Evolutionary conservation across 1,284 basidiomycete genomes (phyloP).

Genomic region (Anthracocystis setariae): DNA sequence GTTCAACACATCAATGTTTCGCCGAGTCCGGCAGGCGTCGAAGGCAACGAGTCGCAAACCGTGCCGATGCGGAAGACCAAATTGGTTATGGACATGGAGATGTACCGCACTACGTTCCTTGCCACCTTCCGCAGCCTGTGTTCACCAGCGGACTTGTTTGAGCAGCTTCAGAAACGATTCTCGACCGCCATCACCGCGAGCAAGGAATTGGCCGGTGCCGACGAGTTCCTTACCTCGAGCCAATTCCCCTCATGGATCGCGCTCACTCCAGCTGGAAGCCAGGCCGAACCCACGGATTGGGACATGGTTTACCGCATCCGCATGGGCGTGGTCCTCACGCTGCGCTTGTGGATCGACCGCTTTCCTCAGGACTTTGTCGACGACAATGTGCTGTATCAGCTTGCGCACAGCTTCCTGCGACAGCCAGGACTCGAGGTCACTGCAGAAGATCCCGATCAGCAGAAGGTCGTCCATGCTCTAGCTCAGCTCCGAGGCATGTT

Average conservation of each 20-base stretch:
- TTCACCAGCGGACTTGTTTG: conserved; percentile 55
- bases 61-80: conserved; percentile 32
- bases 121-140: conserved; percentile 59
- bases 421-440: conserved; percentile 32
- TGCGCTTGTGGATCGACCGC: conserved; percentile 59
- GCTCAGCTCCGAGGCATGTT: conserved; percentile 43
- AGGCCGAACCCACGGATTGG: conserved; percentile 58
- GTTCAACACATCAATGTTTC: conserved; percentile 54
- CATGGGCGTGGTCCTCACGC: conserved; percentile 50
- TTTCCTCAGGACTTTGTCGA: conserved; percentile 63
- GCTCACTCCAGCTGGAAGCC: conserved; percentile 32
- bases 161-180: conserved; percentile 63
- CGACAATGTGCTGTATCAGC: conserved; percentile 54
- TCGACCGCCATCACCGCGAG: conserved; percentile 57
- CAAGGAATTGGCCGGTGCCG: conserved; percentile 55
- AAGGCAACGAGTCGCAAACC: conserved; percentile 22
- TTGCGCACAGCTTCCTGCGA: conserved; percentile 49
- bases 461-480: conserved; percentile 42
- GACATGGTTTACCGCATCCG: conserved; percentile 58
- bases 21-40: conserved; percentile 8
- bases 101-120: conserved; percentile 58
- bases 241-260: conserved; percentile 63
- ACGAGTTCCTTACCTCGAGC: conserved; percentile 50
- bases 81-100: conserved; percentile 55
- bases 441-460: conserved; percentile 48